Percentiles rank a stretch among this genome's conserved stretches.
Conservation (phyloP, 164 flowering plant species). For the Vitis amurensis region DNA sequence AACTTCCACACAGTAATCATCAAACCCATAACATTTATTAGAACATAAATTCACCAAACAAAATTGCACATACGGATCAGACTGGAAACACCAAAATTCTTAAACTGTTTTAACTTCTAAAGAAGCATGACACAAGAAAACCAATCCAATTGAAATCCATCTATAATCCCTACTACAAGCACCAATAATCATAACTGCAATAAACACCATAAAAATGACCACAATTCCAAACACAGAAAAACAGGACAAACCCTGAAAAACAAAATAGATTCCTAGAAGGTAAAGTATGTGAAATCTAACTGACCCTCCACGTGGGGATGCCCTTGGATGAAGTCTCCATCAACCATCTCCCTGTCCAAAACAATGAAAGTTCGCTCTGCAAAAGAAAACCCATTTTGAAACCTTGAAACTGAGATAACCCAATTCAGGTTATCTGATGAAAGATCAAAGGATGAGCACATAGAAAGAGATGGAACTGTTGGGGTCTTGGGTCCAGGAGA, state of each 20-base stretch:
- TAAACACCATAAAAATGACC: too few relatives aligned
- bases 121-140: too few relatives aligned
- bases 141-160: too few relatives aligned
- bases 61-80: too few relatives aligned
- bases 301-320: constrained; percentile 84
- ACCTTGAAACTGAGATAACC: constrained; percentile 12
- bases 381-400: constrained; percentile 8
- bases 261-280: too few relatives aligned
- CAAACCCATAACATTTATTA: too few relatives aligned
- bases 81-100: too few relatives aligned
- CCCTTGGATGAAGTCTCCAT: constrained; percentile 62
- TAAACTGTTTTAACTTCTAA: too few relatives aligned
- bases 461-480: constrained; percentile 34
- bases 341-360: constrained; percentile 67
- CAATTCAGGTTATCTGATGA: neutral
- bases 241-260: neutral
- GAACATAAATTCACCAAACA: too few relatives aligned
- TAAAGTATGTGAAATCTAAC: neutral
- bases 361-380: constrained; percentile 91
- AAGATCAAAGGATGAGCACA: neutral
- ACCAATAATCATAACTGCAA: too few relatives aligned
- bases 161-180: too few relatives aligned
- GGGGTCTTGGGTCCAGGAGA: constrained; percentile 89
- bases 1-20: too few relatives aligned
- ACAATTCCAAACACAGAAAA: neutral